phyloP scores from a whole-genome alignment of 495 filamentous ascomycete species.

The Aspergillus kassunensis region DNA sequence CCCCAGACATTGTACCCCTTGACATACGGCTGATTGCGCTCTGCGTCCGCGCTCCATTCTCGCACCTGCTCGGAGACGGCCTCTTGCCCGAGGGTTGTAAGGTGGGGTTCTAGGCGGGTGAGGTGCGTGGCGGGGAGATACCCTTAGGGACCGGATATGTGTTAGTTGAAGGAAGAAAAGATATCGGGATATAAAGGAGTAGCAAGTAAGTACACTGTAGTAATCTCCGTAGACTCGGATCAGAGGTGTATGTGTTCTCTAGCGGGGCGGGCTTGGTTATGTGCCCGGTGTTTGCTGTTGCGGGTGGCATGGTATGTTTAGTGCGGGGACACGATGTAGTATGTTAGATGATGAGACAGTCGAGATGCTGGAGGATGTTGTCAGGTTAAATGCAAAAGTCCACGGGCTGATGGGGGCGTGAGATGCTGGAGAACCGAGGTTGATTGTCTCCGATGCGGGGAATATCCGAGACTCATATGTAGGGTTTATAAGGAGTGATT shows the following conservation, averaged over 20 bases:
- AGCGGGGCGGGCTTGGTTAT: constrained; percentile 27
- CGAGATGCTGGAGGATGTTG: no score
- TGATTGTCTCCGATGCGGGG: no score
- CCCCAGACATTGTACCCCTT: constrained; percentile 40
- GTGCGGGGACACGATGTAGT: neutral
- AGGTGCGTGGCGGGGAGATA: constrained; percentile 24
- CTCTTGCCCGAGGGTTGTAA: constrained; percentile 29
- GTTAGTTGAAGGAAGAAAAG: neutral
- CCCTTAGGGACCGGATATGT: constrained; percentile 20
- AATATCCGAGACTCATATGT: no score
- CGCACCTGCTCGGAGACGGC: constrained; percentile 29
- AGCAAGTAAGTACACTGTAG: constrained; percentile 26
- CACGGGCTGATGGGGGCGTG: no score
- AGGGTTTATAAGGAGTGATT: no score
- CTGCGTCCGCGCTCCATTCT: constrained; percentile 35
- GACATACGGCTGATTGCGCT: constrained; percentile 34
- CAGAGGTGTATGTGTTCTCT: constrained; percentile 33
- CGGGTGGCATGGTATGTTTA: constrained; percentile 10
- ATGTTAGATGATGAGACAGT: neutral
- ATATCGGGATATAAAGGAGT: no score
- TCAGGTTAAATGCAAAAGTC: no score
- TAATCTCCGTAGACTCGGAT: constrained; percentile 24
- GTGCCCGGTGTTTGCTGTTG: constrained; percentile 32
- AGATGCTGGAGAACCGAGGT: no score
- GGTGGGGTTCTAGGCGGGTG: constrained; percentile 18